A percentile compares a stretch with the other conserved stretches of the same genome.
Conservation (phyloP, 768 basidiomycete species). For the Hebeloma cylindrosporum region DNA sequence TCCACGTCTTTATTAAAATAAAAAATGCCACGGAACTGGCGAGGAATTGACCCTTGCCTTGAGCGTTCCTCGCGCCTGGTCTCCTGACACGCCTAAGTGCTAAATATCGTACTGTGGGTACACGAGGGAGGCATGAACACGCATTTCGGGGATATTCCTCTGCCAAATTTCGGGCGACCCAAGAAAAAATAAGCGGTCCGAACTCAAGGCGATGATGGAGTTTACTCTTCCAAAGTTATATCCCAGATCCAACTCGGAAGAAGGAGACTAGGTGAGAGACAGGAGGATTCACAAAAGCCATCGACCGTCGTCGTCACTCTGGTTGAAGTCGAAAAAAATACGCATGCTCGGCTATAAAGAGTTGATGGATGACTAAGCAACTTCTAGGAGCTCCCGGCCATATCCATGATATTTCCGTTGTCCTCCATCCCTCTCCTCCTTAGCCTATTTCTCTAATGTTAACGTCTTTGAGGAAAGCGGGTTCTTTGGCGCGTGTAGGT, state of each 20-base stretch:
- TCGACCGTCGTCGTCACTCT: slow-evolving; percentile 84
- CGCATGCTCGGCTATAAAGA: slow-evolving; percentile 13
- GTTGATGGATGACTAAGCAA: slow-evolving; percentile 52
- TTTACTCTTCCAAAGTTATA: slow-evolving; percentile 63
- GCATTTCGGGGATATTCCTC: slow-evolving; percentile 55
- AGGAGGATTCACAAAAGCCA: slow-evolving; percentile 44
- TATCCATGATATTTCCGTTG: slow-evolving; percentile 22
- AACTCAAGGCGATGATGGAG: slow-evolving; percentile 75
- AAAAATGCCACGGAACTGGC: slow-evolving; percentile 20
- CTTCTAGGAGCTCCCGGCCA: slow-evolving; percentile 9
- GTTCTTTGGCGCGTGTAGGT: slow-evolving; percentile 63
- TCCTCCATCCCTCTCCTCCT: slow-evolving; percentile 23
- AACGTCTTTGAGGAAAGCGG: slow-evolving; percentile 62
- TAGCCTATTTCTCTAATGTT: slow-evolving; percentile 50
- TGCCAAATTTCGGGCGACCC: slow-evolving; percentile 80
- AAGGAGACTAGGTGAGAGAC: slow-evolving; percentile 65
- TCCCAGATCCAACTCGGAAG: slow-evolving; percentile 36
- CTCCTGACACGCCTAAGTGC: slow-evolving; percentile 9
- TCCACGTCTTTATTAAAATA: slow-evolving; percentile 23
- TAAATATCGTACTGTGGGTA: slow-evolving; percentile 13
- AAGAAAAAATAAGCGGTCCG: slow-evolving; percentile 51
- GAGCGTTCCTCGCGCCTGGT: slow-evolving; percentile 16
- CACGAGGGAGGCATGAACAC: slow-evolving; percentile 13
- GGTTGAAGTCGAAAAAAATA: slow-evolving; percentile 32
- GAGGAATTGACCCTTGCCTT: slow-evolving; percentile 19